Percentiles rank a stretch among this genome's conserved stretches.
phyloP scores from a whole-genome alignment of 2,329 filamentous ascomycete species.

The Fusarium coffeatum region DNA sequence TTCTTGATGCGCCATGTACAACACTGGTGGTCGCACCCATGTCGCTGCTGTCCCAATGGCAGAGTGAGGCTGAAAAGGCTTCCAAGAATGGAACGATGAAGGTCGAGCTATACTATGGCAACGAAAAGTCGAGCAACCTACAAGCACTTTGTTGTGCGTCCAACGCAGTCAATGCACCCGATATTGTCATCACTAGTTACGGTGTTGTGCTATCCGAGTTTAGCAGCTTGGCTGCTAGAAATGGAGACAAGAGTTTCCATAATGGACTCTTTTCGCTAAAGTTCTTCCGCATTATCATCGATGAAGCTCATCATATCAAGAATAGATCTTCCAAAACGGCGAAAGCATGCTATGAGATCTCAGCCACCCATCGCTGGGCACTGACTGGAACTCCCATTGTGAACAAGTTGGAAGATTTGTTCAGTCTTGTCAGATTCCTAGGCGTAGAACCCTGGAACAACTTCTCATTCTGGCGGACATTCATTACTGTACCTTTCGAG shows the following conservation, averaged over 20 bases:
- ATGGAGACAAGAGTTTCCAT: conserved; percentile 72
- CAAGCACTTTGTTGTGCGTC: conserved; percentile 80
- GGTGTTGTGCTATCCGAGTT: conserved; percentile 92
- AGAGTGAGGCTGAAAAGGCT: conserved; percentile 92
- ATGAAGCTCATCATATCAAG: conserved; percentile 96
- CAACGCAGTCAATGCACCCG: conserved; percentile 81
- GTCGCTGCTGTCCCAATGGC: conserved; percentile 96
- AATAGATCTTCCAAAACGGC: conserved; percentile 91
- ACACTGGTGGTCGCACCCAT: conserved; percentile 97
- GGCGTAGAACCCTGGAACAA: conserved; percentile 98
- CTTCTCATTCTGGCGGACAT: conserved; percentile 99
- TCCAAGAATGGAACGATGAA: conserved; percentile 86
- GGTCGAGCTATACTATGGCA: conserved; percentile 90
- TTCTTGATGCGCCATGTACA: conserved; percentile 82
- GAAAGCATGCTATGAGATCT: conserved; percentile 91
- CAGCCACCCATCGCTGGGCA: conserved; percentile 88
- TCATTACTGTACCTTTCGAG: conserved; percentile 97
- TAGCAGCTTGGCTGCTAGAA: conserved; percentile 72
- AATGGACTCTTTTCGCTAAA: conserved; percentile 89
- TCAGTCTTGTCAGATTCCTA: conserved; percentile 91
- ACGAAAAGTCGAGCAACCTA: conserved; percentile 83
- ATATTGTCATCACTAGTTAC: conserved; percentile 95
- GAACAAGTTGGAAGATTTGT: conserved; percentile 93
- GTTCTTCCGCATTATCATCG: conserved; percentile 94
- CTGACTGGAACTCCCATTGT: conserved; percentile 97